These are phyloP conservation scores for Onygenales sp. DNA, from an alignment of 2,329 filamentous ascomycete genomes.

Conservation along the genomic window DNA sequence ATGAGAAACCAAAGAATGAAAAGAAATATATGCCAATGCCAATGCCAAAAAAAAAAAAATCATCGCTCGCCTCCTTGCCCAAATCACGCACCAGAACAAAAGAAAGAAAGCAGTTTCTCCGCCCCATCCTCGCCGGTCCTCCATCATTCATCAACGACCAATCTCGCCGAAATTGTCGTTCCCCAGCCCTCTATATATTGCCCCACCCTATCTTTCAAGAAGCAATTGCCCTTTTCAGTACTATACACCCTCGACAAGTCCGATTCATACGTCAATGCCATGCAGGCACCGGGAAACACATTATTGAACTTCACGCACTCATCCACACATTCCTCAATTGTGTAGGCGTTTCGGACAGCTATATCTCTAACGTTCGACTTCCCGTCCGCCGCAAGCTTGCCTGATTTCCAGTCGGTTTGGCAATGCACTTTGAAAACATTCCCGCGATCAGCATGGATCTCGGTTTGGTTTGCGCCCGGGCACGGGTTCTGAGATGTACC, in stretches of 20 bases:
- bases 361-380: background rate
- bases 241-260: background rate
- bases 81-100: too few relatives aligned
- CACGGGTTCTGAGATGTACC: conserved; percentile 2
- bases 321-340: background rate
- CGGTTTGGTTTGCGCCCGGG: background rate
- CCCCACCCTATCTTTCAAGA: background rate
- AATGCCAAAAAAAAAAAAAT: too few relatives aligned
- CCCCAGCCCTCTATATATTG: background rate
- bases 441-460: background rate
- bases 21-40: too few relatives aligned
- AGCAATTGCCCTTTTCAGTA: background rate
- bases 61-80: too few relatives aligned
- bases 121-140: too few relatives aligned
- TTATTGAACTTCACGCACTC: background rate
- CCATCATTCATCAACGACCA: background rate
- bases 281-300: background rate
- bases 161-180: background rate
- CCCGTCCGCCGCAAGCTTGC: background rate
- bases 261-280: background rate
- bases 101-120: too few relatives aligned
- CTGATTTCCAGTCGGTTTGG: background rate
- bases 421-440: conserved; percentile 1
- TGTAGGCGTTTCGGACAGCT: background rate
- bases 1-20: too few relatives aligned